Conservation (phyloP, 169 alveolate species). For the Theileria parva region DNA sequence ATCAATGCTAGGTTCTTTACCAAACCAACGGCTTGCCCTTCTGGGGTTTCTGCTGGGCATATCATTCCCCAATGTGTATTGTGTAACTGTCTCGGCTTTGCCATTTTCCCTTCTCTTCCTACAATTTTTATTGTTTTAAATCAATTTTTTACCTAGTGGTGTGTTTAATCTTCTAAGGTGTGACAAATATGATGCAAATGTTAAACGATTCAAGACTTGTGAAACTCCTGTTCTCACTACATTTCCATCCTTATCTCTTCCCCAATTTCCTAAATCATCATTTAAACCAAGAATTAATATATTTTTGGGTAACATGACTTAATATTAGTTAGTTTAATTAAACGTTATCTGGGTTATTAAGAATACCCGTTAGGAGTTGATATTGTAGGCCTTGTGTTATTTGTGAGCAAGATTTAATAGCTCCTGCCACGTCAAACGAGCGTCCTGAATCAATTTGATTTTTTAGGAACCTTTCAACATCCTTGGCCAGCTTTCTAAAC, state of each 20-base stretch:
- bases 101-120: conserved; percentile 95
- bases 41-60: conserved; percentile 99
- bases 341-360: too few species aligned
- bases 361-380: conserved; percentile 69
- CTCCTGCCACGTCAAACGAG: conserved; percentile 89
- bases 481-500: conserved; percentile 92
- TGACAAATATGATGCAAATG: conserved; percentile 97
- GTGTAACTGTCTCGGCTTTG: conserved; percentile 99
- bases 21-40: conserved; percentile 99
- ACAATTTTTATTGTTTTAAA: neutral
- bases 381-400: conserved; percentile 90
- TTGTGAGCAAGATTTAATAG: conserved; percentile 85
- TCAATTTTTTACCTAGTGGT: conserved; percentile 85
- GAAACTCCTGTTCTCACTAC: conserved; percentile 97
- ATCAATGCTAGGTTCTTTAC: conserved; percentile 98
- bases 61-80: conserved; percentile 99
- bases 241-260: conserved; percentile 94
- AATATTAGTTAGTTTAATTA: too few species aligned
- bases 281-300: conserved; percentile 63
- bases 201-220: conserved; percentile 95
- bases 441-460: conserved; percentile 89
- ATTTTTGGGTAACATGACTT: neutral
- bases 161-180: conserved; percentile 99
- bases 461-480: conserved; percentile 89
- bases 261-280: conserved; percentile 92